Evolutionary conservation across 441 rosid species (phyloP).

Genomic region (Lepidium campestre): DNA sequence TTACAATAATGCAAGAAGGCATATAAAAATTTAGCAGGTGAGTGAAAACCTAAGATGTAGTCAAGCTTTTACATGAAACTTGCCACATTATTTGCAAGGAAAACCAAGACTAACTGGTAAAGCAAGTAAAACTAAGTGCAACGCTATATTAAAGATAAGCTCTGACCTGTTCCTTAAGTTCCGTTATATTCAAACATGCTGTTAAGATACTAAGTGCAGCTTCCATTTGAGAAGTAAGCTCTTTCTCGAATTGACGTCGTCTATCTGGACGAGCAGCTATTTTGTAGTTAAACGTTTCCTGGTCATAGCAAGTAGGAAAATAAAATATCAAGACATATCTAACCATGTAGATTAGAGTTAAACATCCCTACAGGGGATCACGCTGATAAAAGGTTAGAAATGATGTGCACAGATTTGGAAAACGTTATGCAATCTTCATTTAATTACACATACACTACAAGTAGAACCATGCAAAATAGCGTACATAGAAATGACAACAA

Average conservation of each 20-base stretch:
- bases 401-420: not conserved
- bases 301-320: constrained; percentile 28
- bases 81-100: not conserved
- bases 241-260: constrained; percentile 90
- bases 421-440: not conserved
- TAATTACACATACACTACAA: not conserved
- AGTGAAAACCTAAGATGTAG: constrained; percentile 4
- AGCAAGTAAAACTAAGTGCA: not conserved
- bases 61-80: constrained; percentile 11
- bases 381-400: not conserved
- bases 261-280: constrained; percentile 99
- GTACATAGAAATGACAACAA: not conserved
- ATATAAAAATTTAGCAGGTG: not conserved
- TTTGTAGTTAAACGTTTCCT: constrained; percentile 97
- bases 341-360: not conserved
- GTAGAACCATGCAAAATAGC: not conserved
- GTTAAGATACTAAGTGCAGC: constrained; percentile 73
- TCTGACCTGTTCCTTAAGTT: constrained; percentile 88
- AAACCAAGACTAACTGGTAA: not conserved
- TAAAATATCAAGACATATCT: not conserved
- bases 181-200: constrained; percentile 71
- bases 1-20: not conserved
- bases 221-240: constrained; percentile 86
- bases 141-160: constrained; percentile 9
- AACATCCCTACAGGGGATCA: not conserved